Conservation (phyloP, 176 grass and related monocot genomes). For the Oryza meyeriana region DNA sequence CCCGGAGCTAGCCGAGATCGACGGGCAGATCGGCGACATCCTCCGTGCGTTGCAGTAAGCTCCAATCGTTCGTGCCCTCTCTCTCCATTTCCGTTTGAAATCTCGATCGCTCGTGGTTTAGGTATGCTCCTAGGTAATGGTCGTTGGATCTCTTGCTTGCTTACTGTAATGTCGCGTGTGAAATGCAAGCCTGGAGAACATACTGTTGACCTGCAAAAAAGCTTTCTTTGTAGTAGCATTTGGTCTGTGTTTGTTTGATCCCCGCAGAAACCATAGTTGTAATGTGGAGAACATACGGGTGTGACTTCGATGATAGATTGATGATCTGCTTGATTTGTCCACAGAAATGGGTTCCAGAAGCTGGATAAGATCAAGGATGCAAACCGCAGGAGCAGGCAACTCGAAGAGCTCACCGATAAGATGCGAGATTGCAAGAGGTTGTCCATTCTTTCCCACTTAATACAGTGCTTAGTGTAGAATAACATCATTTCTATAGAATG, state of each 20-base stretch:
- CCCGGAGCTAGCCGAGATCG: slow-evolving; percentile 81
- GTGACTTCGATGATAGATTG: neutral
- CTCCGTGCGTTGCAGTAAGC: slow-evolving; percentile 94
- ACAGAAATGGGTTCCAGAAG: slow-evolving; percentile 97
- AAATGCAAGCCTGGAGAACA: neutral
- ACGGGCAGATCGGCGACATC: slow-evolving; percentile 84
- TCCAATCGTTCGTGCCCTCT: neutral
- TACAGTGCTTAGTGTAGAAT: neutral
- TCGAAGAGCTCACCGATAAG: slow-evolving; percentile 92
- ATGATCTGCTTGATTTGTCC: neutral
- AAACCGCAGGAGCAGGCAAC: slow-evolving; percentile 73
- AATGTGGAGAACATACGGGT: neutral
- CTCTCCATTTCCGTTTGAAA: neutral
- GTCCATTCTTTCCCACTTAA: neutral
- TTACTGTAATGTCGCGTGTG: neutral
- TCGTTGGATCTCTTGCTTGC: slow-evolving; percentile 14
- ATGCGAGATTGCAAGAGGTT: slow-evolving; percentile 98
- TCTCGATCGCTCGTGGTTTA: neutral
- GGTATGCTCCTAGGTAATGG: neutral
- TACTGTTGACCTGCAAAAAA: slow-evolving; percentile 13
- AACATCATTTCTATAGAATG: neutral
- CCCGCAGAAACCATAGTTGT: neutral
- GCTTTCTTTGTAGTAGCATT: neutral
- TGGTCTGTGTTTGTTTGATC: neutral
- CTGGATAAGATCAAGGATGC: slow-evolving; percentile 97